Percentiles rank a stretch among this genome's conserved stretches.
phyloP scores from a whole-genome alignment of 176 grass and related monocot species.

The Musa troglodytarum region DNA sequence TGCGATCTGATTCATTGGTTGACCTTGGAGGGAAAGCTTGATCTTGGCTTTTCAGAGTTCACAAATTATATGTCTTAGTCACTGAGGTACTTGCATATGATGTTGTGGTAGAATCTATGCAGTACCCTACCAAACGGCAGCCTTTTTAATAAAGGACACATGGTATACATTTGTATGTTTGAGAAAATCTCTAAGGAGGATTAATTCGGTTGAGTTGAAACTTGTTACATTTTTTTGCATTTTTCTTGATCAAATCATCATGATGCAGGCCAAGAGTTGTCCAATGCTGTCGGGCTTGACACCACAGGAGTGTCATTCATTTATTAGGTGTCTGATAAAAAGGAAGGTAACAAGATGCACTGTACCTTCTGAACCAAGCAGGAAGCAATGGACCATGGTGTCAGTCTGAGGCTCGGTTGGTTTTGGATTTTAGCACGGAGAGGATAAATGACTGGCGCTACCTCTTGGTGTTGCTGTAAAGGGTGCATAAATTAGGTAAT shows the following conservation, averaged over 20 bases:
- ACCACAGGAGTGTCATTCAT: too few species aligned
- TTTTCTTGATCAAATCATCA: too few species aligned
- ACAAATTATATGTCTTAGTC: slow-evolving; percentile 33
- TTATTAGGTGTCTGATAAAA: neutral
- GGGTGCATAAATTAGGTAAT: slow-evolving; percentile 18
- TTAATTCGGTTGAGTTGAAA: too few species aligned
- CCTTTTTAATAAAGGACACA: neutral
- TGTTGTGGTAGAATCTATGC: neutral
- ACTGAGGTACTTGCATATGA: slow-evolving; percentile 4
- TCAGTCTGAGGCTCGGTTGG: slow-evolving; percentile 18
- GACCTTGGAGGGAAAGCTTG: slow-evolving; percentile 1
- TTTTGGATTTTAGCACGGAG: slow-evolving; percentile 24
- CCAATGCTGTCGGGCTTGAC: too few species aligned
- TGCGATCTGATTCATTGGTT: slow-evolving; percentile 12
- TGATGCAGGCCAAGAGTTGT: too few species aligned
- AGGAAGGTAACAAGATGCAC: slow-evolving; percentile 14
- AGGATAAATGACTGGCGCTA: slow-evolving; percentile 15
- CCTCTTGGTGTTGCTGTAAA: slow-evolving; percentile 27
- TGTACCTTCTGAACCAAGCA: neutral
- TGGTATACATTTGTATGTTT: too few species aligned
- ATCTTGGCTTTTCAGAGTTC: slow-evolving; percentile 15
- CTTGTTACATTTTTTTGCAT: too few species aligned
- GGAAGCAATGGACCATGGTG: too few species aligned
- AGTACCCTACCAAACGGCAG: neutral
- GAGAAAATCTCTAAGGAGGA: too few species aligned